phyloP scores from a whole-genome alignment of 2,329 filamentous ascomycete genomes.

The Colletotrichum sansevieriae region DNA sequence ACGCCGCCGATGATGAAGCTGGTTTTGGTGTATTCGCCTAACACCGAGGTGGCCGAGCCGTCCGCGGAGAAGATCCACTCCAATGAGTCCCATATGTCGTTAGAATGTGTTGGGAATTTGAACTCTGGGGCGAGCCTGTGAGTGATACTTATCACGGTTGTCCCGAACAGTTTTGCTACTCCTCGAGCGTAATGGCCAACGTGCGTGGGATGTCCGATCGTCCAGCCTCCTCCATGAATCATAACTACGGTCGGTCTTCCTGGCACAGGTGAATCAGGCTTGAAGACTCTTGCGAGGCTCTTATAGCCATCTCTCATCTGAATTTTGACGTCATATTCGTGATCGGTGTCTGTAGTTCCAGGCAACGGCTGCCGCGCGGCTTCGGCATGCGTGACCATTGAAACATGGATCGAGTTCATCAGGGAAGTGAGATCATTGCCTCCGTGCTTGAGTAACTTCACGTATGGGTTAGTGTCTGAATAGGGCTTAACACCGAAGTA shows the following conservation, averaged over 20 bases:
- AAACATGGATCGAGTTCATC: background rate
- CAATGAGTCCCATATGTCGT: conserved; percentile 57
- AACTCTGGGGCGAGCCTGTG: conserved; percentile 62
- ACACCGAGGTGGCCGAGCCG: background rate
- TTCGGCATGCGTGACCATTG: conserved; percentile 11
- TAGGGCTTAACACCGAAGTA: background rate
- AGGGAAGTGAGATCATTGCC: background rate
- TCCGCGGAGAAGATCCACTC: conserved; percentile 34
- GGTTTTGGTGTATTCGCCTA: conserved; percentile 8
- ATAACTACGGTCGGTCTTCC: conserved; percentile 22
- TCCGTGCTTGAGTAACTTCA: conserved; percentile 9
- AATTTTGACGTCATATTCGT: conserved; percentile 31
- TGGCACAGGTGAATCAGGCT: background rate
- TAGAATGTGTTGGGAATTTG: conserved; percentile 56
- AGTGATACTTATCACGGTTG: conserved; percentile 55
- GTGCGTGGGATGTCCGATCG: conserved; percentile 22
- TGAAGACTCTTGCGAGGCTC: conserved; percentile 15
- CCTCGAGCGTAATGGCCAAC: conserved; percentile 15
- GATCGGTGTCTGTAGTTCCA: conserved; percentile 10
- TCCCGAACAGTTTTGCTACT: conserved; percentile 19
- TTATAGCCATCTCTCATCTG: conserved; percentile 29
- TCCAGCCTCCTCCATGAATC: conserved; percentile 40
- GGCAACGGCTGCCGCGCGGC: conserved; percentile 13
- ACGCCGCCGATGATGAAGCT: conserved; percentile 42
- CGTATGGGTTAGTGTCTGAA: background rate